These are phyloP conservation scores for Azolla pinnata DNA, from an alignment of 75 land plant genomes.

Conservation along the genomic window DNA sequence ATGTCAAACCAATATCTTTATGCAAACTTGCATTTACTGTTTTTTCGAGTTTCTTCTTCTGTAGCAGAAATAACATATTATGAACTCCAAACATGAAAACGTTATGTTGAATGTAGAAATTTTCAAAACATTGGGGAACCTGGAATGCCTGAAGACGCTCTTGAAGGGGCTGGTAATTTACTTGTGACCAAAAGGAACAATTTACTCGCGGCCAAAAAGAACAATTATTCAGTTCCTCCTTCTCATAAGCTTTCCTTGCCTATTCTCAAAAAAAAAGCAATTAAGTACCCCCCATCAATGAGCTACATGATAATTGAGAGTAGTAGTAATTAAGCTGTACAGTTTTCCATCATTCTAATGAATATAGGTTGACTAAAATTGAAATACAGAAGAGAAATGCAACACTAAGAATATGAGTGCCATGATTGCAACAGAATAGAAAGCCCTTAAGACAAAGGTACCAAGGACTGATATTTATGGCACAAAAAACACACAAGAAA, in stretches of 20 bases:
- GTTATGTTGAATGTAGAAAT: neutral
- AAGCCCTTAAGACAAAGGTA: too few species aligned
- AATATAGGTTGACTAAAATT: too few species aligned
- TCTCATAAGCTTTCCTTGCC: slow-evolving; percentile 34
- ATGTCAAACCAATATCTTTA: slow-evolving; percentile 20
- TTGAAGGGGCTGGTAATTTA: slow-evolving; percentile 22
- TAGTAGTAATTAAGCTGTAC: too few species aligned
- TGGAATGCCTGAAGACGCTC: slow-evolving; percentile 25
- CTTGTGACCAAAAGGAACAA: slow-evolving; percentile 14
- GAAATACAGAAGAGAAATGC: too few species aligned
- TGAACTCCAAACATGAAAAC: too few species aligned
- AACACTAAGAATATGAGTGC: too few species aligned
- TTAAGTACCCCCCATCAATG: neutral
- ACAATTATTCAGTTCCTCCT: slow-evolving; percentile 28
- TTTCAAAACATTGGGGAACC: slow-evolving; percentile 5
- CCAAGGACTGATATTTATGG: too few species aligned
- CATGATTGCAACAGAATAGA: too few species aligned
- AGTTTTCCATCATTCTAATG: too few species aligned
- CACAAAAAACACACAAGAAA: too few species aligned
- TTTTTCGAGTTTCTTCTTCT: slow-evolving; percentile 24
- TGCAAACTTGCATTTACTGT: slow-evolving; percentile 20
- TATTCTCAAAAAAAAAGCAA: slow-evolving; percentile 7
- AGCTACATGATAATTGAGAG: neutral
- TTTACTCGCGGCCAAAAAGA: slow-evolving; percentile 34
- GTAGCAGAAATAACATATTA: too few species aligned